Percentiles rank a stretch among this genome's conserved stretches.
Conservation (phyloP, 306 rosid genomes). For the Phaseolus lunatus region DNA sequence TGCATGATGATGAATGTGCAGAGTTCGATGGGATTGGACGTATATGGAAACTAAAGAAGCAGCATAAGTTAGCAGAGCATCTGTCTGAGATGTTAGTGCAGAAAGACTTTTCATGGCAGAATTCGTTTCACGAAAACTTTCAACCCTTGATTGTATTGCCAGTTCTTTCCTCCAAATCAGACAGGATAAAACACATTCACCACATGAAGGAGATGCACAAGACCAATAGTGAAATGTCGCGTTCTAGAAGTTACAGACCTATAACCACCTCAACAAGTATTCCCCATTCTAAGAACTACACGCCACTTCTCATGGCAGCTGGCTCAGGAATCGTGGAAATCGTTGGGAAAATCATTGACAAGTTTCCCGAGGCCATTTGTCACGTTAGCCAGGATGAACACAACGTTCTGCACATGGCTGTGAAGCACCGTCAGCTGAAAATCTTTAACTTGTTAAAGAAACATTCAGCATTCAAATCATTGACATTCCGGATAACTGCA, state of each 20-base stretch:
- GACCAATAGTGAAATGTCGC: neutral
- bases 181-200: constrained; percentile 29
- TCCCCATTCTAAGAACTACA: neutral
- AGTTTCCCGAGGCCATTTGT: constrained; percentile 34
- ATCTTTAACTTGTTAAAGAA: constrained; percentile 22
- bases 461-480: neutral
- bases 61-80: constrained; percentile 17
- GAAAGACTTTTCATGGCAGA: constrained; percentile 37
- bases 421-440: constrained; percentile 42
- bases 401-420: constrained; percentile 43
- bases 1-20: constrained; percentile 2
- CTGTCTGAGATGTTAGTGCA: constrained; percentile 30
- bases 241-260: neutral
- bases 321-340: constrained; percentile 46
- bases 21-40: constrained; percentile 5
- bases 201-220: constrained; percentile 10
- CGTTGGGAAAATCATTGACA: constrained; percentile 5
- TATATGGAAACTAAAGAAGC: constrained; percentile 25
- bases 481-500: neutral
- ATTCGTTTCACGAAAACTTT: constrained; percentile 15
- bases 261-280: neutral
- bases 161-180: constrained; percentile 25
- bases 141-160: constrained; percentile 35
- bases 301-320: constrained; percentile 46
- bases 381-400: neutral